phyloP scores from a whole-genome alignment of 306 rosid species.

The Argentina anserina region DNA sequence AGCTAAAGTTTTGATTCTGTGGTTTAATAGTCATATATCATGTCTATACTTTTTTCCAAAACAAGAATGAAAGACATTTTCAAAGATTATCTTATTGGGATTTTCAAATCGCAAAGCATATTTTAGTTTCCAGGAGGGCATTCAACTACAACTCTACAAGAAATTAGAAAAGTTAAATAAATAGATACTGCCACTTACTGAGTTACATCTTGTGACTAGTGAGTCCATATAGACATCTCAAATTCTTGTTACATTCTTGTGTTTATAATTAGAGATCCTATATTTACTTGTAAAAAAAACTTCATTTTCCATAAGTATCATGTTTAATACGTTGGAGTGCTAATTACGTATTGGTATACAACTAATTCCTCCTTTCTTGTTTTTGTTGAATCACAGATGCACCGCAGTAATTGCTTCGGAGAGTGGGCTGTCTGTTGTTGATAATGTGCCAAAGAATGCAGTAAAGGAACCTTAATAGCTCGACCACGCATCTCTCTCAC shows the following conservation, averaged over 20 bases:
- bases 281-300: background rate
- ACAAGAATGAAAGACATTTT: background rate
- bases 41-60: background rate
- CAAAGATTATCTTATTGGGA: background rate
- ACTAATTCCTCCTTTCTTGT: background rate
- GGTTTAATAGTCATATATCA: too few relatives aligned
- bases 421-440: conserved; percentile 27
- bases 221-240: background rate
- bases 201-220: background rate
- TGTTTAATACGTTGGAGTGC: background rate
- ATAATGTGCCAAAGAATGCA: conserved; percentile 31
- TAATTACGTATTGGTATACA: background rate
- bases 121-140: background rate
- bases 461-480: conserved; percentile 18
- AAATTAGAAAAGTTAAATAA: too few relatives aligned
- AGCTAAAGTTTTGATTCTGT: too few relatives aligned
- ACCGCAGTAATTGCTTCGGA: conserved; percentile 39
- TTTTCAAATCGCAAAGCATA: background rate
- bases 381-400: conserved; percentile 30
- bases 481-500: background rate
- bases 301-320: background rate
- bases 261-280: background rate
- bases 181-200: background rate
- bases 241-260: background rate
- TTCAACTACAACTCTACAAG: background rate